Evolutionary conservation across 495 filamentous ascomycete genomes (phyloP).

Genomic region (Acidomyces sp.): DNA sequence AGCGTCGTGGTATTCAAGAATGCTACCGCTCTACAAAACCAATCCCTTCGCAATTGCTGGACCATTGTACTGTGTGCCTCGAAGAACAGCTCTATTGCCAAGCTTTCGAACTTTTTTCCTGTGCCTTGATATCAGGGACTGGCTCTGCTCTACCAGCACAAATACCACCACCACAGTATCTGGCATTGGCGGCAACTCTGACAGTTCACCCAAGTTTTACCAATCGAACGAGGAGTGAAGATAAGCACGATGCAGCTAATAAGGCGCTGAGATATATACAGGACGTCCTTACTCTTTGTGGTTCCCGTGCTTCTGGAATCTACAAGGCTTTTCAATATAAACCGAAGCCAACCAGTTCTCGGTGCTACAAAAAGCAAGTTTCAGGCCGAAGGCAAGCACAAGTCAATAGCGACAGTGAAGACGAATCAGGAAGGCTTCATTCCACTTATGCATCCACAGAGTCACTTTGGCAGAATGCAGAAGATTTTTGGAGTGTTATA

Average conservation of each 20-base stretch:
- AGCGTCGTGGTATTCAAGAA: too few species aligned
- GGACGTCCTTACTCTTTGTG: constrained; percentile 39
- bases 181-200: constrained; percentile 55
- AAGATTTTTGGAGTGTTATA: constrained; percentile 78
- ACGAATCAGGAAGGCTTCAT: constrained; percentile 33
- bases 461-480: constrained; percentile 56
- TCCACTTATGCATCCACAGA: constrained; percentile 47
- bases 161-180: constrained; percentile 41
- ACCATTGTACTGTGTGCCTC: constrained; percentile 57
- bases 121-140: constrained; percentile 47
- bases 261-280: constrained; percentile 46
- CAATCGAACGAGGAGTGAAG: constrained; percentile 40
- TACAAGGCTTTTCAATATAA: constrained; percentile 42
- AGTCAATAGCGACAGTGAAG: constrained; percentile 21
- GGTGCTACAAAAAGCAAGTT: neutral
- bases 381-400: constrained; percentile 19
- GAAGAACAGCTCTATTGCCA: constrained; percentile 61
- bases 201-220: constrained; percentile 58
- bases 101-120: constrained; percentile 55
- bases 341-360: neutral
- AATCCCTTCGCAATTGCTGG: constrained; percentile 48
- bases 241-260: constrained; percentile 40
- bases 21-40: constrained; percentile 41
- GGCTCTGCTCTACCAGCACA: constrained; percentile 30
- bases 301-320: constrained; percentile 38